These are phyloP conservation scores for Salix brachista DNA, from an alignment of 345 rosid genomes.

Conservation along the genomic window DNA sequence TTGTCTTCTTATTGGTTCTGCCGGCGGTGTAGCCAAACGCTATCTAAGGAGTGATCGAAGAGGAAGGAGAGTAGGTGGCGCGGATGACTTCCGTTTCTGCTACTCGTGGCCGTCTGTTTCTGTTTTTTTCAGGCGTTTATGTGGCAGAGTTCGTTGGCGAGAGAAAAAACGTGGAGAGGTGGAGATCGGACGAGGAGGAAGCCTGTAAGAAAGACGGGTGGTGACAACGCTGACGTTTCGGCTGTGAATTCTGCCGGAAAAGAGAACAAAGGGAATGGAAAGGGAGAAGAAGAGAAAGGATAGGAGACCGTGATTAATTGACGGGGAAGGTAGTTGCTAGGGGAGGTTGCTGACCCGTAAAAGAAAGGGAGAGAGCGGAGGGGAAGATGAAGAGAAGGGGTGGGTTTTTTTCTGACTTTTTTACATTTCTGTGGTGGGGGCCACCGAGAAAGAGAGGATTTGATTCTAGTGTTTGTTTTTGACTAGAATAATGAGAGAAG, in stretches of 20 bases:
- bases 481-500: not conserved
- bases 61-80: not conserved
- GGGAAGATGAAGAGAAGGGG: too few species aligned
- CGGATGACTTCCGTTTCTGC: not conserved
- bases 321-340: too few species aligned
- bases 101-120: not conserved
- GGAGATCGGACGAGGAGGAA: not conserved
- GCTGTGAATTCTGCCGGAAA: not conserved
- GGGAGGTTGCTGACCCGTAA: too few species aligned
- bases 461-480: not conserved
- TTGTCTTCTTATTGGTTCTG: not conserved
- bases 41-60: not conserved
- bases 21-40: not conserved
- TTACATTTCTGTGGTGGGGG: not conserved
- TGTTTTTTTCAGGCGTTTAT: not conserved
- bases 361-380: too few species aligned
- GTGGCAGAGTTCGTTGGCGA: not conserved
- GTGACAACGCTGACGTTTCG: not conserved
- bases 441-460: slow-evolving; percentile 2
- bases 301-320: too few species aligned
- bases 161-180: not conserved
- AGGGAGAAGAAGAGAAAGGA: not conserved
- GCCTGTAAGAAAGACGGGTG: not conserved
- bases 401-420: not conserved
- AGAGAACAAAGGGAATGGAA: not conserved